phyloP scores from a whole-genome alignment of 208 protist genomes.

The Leptomonas seymouri region DNA sequence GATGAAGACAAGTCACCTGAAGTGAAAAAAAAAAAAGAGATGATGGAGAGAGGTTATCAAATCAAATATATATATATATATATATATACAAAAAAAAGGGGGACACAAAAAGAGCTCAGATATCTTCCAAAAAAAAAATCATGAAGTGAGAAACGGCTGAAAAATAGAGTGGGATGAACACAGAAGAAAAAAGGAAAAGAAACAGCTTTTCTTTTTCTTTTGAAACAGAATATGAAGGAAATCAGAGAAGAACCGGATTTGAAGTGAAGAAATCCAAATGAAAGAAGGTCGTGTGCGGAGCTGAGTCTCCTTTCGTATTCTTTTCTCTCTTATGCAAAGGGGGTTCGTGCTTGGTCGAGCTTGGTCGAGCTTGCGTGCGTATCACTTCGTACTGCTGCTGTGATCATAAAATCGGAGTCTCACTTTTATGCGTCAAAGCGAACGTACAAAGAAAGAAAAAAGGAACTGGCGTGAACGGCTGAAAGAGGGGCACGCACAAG shows the following conservation, averaged over 20 bases:
- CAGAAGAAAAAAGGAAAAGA: background rate
- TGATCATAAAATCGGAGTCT: background rate
- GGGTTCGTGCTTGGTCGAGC: background rate
- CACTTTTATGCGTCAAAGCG: background rate
- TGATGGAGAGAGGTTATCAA: background rate
- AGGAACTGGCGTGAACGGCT: background rate
- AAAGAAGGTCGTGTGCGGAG: background rate
- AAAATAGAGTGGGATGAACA: constrained; percentile 10
- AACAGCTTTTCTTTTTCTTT: background rate
- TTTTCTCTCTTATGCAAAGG: background rate
- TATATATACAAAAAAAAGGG: constrained; percentile 2
- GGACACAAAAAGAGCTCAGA: constrained; percentile 4
- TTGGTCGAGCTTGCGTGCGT: background rate
- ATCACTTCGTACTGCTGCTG: background rate
- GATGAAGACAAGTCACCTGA: background rate
- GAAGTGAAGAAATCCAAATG: constrained; percentile 1
- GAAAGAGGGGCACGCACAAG: background rate
- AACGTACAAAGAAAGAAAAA: constrained; percentile 8
- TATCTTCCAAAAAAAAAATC: constrained; percentile 10
- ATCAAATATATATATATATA: too few species aligned
- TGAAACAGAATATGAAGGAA: background rate
- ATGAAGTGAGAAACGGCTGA: constrained; percentile 1
- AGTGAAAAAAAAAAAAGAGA: constrained; percentile 1
- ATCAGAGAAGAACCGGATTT: constrained; percentile 6
- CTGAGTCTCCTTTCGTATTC: background rate